A percentile compares a stretch with the other conserved stretches of the same genome.
These are phyloP conservation scores for Durotheca rogersii DNA, from an alignment of 495 filamentous ascomycete genomes.

Conservation along the genomic window DNA sequence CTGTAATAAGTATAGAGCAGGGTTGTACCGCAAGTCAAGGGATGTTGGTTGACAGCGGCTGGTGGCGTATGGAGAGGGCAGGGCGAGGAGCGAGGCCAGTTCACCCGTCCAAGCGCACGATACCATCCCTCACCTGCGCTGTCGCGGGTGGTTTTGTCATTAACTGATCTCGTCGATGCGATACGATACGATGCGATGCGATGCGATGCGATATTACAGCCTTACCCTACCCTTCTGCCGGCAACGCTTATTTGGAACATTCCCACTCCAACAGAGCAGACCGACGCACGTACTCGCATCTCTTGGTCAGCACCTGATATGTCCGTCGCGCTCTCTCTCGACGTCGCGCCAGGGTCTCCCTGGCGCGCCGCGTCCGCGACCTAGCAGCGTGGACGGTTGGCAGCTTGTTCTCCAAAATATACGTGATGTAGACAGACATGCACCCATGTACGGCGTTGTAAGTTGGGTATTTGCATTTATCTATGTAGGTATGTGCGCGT, in stretches of 20 bases:
- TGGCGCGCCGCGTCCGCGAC: not conserved
- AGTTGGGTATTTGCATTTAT: no score
- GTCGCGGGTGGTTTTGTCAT: slow-evolving; percentile 7
- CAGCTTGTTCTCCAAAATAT: no score
- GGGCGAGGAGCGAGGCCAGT: not conserved
- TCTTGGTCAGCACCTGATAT: slow-evolving; percentile 27
- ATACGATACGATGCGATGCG: no score
- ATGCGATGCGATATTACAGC: no score
- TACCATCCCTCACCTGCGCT: slow-evolving; percentile 1
- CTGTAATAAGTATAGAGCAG: slow-evolving; percentile 22
- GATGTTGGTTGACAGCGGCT: slow-evolving; percentile 22
- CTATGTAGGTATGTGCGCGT: no score
- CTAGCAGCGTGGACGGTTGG: no score
- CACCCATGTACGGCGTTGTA: not conserved
- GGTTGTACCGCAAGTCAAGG: slow-evolving; percentile 17
- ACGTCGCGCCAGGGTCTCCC: slow-evolving; percentile 6
- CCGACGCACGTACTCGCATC: slow-evolving; percentile 33
- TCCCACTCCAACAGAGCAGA: slow-evolving; percentile 6
- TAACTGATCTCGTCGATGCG: slow-evolving; percentile 3
- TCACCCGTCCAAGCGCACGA: slow-evolving; percentile 1
- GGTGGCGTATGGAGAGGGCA: slow-evolving; percentile 14
- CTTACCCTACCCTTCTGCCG: not conserved
- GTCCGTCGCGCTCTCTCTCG: slow-evolving; percentile 2
- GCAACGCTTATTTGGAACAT: not conserved
- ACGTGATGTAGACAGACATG: no score